Conservation (phyloP, 192 early-diverging fungal genomes). For the Jimgerdemannia lactiflua region DNA sequence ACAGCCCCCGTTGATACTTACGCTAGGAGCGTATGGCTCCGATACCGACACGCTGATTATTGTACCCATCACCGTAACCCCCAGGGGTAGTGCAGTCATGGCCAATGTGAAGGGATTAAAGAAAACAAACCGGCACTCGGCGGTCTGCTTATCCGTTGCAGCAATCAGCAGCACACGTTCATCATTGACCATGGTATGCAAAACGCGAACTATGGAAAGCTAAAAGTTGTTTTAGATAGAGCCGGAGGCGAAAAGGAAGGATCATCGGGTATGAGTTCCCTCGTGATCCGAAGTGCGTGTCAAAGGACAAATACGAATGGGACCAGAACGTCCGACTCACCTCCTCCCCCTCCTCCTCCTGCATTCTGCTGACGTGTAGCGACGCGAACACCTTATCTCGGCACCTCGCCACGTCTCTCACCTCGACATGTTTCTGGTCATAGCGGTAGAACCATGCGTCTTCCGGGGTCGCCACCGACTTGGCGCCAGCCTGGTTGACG, state of each 20-base stretch:
- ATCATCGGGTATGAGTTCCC: not conserved
- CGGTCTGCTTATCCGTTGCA: not conserved
- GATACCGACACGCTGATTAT: not conserved
- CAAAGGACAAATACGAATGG: too few species aligned
- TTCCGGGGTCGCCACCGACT: not conserved
- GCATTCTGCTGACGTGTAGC: not conserved
- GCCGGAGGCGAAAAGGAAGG: not conserved
- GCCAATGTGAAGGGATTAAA: not conserved
- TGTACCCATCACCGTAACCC: not conserved
- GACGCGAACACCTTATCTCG: not conserved
- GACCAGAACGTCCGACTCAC: not conserved
- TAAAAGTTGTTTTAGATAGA: not conserved
- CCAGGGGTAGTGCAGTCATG: not conserved
- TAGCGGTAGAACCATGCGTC: not conserved
- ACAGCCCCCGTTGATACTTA: not conserved
- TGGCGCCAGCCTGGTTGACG: not conserved
- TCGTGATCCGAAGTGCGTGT: not conserved
- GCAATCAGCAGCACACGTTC: not conserved
- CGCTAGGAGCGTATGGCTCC: not conserved
- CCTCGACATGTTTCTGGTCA: not conserved
- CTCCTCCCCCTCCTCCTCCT: not conserved
- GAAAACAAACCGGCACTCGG: not conserved
- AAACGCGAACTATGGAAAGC: not conserved
- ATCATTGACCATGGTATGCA: not conserved
- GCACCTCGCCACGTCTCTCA: not conserved